Base-by-base conservation (phyloP, 495 filamentous ascomycete species). In the Xylaria nigripes region DNA sequence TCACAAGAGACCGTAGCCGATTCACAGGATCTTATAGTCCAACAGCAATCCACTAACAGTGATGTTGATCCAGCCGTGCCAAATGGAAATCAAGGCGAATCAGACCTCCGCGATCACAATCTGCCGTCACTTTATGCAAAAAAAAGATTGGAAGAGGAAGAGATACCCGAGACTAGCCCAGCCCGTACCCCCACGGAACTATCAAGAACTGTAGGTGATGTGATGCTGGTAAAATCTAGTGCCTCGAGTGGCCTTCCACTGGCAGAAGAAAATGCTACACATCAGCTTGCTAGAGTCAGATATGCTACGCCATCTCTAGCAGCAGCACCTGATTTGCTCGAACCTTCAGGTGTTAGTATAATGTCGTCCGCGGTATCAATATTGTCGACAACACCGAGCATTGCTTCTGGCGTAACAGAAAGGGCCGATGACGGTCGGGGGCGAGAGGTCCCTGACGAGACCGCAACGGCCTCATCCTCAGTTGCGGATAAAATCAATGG, bases 81-180 rank as follows among this genome's bases (percentile, higher is more conserved):
- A 7, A 45, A 21, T 1, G 27, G 47, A 50, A 12, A 51, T 32
- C 16, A 48, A 30, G 10, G 47, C 54, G 21, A 57, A 50, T 15
- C 54, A 46, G 0, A 38, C 30, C 2, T 44, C 42, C 4, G 23
- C 24, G 25, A 41, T n/a, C 19, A 47, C 41, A 45, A 62, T 19
- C 60, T 61, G n/a, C 38, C 48, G 15, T 40, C 60, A 15, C 50
- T 30, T 30, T 48, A 43, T 13, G 46, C 46, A 4, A 2, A 36
- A 22, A 46, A 53, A 15, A 58, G 51, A 21, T 6, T 50, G 4
- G 62, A 64, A 24, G 55, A 58, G 22, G 63, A 41, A 15, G 72
- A 69, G 6, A 68, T 71, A 9, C 73, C 71, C 2, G 71, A 71
- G 48, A 73, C 72, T 4, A 74, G 70, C 40, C 73, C 70, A 43